phyloP scores from a whole-genome alignment of 352 stramenopile genomes.

The Phytopythium oedochilum region DNA sequence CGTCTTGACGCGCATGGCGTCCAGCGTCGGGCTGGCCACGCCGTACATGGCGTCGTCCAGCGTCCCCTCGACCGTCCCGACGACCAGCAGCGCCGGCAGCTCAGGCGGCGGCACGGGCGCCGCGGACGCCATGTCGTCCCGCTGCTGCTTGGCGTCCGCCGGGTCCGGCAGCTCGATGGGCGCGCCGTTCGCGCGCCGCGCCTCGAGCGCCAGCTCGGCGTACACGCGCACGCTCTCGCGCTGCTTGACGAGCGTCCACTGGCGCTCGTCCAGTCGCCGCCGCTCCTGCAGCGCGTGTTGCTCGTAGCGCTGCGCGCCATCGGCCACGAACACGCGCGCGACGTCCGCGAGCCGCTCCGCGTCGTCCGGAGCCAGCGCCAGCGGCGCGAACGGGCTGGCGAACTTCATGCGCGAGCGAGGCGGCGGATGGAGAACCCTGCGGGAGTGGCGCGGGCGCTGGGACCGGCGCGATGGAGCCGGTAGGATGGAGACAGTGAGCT shows the following conservation, averaged over 20 bases:
- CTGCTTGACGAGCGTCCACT: conserved; percentile 23
- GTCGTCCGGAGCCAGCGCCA: conserved; percentile 22
- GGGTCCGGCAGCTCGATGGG: conserved; percentile 8
- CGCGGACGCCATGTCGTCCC: conserved; percentile 14
- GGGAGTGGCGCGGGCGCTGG: too few relatives aligned
- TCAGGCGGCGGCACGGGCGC: conserved; percentile 16
- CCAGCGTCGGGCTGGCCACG: conserved; percentile 20
- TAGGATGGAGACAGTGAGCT: too few relatives aligned
- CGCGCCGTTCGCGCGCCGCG: conserved; percentile 13
- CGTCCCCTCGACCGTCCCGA: conserved; percentile 23
- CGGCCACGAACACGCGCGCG: conserved; percentile 22
- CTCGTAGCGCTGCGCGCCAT: conserved; percentile 21
- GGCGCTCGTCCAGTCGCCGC: conserved; percentile 16
- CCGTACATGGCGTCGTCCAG: conserved; percentile 45
- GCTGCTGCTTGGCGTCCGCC: conserved; percentile 11
- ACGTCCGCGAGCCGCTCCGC: conserved; percentile 19
- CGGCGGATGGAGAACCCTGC: too few relatives aligned
- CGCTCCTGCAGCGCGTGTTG: conserved; percentile 22
- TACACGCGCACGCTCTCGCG: conserved; percentile 19
- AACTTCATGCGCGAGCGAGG: background rate
- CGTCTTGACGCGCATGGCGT: conserved; percentile 28
- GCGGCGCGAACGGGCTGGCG: conserved; percentile 21
- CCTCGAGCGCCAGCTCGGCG: conserved; percentile 17
- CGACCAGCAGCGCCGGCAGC: conserved; percentile 20
- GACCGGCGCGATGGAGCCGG: too few relatives aligned